phyloP scores from a whole-genome alignment of 2,329 filamentous ascomycete genomes.

The Paecilomyces variotii region DNA sequence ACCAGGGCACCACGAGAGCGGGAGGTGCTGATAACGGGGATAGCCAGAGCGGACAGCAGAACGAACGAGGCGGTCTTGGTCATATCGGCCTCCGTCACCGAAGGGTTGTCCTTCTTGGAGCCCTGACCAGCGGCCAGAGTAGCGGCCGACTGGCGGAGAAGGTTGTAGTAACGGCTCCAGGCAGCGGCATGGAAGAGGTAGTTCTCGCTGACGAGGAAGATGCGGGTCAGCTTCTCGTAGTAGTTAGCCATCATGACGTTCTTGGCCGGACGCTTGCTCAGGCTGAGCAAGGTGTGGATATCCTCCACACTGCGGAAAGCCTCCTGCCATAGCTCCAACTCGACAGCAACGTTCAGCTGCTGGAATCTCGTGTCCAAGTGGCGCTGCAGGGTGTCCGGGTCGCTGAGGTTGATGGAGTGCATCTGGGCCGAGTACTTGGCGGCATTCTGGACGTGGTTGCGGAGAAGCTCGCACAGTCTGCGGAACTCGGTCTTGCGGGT shows the following conservation, averaged over 20 bases:
- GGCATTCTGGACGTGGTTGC: slow-evolving; percentile 97
- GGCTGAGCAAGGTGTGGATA: slow-evolving; percentile 91
- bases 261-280: slow-evolving; percentile 97
- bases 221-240: slow-evolving; percentile 97
- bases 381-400: slow-evolving; percentile 92
- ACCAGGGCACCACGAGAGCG: slow-evolving; percentile 92
- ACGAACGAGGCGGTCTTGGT: slow-evolving; percentile 95
- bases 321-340: slow-evolving; percentile 98
- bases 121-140: slow-evolving; percentile 76
- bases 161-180: slow-evolving; percentile 95
- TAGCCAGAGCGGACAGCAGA: slow-evolving; percentile 87
- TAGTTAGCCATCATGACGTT: slow-evolving; percentile 99
- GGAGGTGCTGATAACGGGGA: slow-evolving; percentile 97
- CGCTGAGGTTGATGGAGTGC: slow-evolving; percentile 98
- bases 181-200: slow-evolving; percentile 98
- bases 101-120: slow-evolving; percentile 90
- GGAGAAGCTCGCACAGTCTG: slow-evolving; percentile 91
- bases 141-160: slow-evolving; percentile 82
- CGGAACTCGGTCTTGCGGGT: slow-evolving; percentile 98
- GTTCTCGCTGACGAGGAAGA: slow-evolving; percentile 98
- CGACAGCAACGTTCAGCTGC: slow-evolving; percentile 95
- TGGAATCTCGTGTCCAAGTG: slow-evolving; percentile 97
- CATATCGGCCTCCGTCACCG: slow-evolving; percentile 79
- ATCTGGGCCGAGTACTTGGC: slow-evolving; percentile 99
- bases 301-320: slow-evolving; percentile 99